Base-by-base conservation (phyloP, 2,329 filamentous ascomycete genomes). In the Cyclaneusma minus region DNA sequence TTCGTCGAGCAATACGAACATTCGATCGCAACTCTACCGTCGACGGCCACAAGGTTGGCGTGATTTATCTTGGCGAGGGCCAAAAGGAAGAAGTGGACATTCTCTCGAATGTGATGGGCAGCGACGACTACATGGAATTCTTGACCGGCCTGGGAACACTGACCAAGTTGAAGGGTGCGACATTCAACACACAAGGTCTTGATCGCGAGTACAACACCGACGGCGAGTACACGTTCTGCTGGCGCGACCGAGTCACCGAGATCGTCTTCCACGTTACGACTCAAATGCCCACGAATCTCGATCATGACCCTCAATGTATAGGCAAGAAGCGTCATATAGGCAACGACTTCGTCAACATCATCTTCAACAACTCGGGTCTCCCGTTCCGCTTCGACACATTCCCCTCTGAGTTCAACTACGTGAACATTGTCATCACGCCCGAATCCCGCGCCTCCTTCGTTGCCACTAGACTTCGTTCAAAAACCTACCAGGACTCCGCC, bases 331-430 rank as follows among this genome's bases (percentile, higher is more conserved):
- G 74, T 3, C 91, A 95, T 45, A 89, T 95, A 33, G 89, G 89
- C 31, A 98, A 98, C 45, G 89, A 95, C 50, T 92, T 82, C 49
- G 89, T 98, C 46, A 95, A 93, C 47, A 92, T 98, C 40, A 77
- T 98, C 31, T 98, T 91, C 63, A 98, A 98, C 49, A 83, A 92
- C 43, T 94, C 85, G 3, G 87, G 89, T n/a, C 51, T 75, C 24
- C 77, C 80, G 0, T 95, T 93, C 56, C 66, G 68, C 28, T 92
- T 93, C 47, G 71, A 93, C 47, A 93, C 82, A 0, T 92, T 98
- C 41, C 83, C 83, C 1, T 91, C 84, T 1, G 79, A 87, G 30
- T 93, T 98, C 60, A 95, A 94, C 47, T 93, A 81, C 45, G 84
- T 98, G 46, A 84, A 94, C 48, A 95, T 98, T 42, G 78, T 95